Percentiles rank a stretch among this genome's conserved stretches.
phyloP scores from a whole-genome alignment of 371 early-diverging fungal genomes.

The Mucor lusitanicus region DNA sequence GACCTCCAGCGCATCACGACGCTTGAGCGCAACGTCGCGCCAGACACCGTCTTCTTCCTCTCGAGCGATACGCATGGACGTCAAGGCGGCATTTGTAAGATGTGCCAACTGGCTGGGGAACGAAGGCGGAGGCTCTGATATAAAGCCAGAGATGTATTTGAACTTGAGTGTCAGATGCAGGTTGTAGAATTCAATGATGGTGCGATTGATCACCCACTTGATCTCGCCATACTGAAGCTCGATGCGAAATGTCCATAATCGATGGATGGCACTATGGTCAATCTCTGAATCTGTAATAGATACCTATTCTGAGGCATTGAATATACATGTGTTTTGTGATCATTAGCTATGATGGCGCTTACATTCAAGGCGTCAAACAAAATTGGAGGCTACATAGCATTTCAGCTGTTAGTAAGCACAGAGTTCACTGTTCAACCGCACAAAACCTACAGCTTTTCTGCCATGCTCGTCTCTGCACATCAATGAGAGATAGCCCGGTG shows the following conservation, averaged over 20 bases:
- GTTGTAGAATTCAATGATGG: conserved; percentile 68
- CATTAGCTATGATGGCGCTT: background rate
- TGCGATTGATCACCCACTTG: conserved; percentile 73
- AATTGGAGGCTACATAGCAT: conserved; percentile 36
- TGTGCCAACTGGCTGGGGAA: conserved; percentile 45
- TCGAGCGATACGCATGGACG: conserved; percentile 34
- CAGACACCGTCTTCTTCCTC: conserved; percentile 30
- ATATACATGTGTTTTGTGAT: background rate
- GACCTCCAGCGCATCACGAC: conserved; percentile 61
- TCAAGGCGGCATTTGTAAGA: conserved; percentile 35
- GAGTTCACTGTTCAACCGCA: too few species aligned
- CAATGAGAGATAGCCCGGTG: conserved; percentile 25
- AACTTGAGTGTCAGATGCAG: conserved; percentile 64
- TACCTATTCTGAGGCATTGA: conserved; percentile 19
- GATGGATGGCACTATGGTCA: conserved; percentile 28
- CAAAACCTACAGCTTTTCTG: conserved; percentile 28
- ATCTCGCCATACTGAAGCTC: conserved; percentile 80
- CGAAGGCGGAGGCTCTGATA: conserved; percentile 35
- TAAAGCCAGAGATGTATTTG: conserved; percentile 26
- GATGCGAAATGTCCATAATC: conserved; percentile 61
- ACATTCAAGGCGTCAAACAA: conserved; percentile 39
- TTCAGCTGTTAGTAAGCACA: background rate
- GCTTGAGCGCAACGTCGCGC: conserved; percentile 49
- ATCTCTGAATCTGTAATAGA: conserved; percentile 52
- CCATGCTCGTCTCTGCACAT: conserved; percentile 37